Evolutionary conservation across 2,329 filamentous ascomycete species (phyloP).

Genomic region (Passalora sequoiae): DNA sequence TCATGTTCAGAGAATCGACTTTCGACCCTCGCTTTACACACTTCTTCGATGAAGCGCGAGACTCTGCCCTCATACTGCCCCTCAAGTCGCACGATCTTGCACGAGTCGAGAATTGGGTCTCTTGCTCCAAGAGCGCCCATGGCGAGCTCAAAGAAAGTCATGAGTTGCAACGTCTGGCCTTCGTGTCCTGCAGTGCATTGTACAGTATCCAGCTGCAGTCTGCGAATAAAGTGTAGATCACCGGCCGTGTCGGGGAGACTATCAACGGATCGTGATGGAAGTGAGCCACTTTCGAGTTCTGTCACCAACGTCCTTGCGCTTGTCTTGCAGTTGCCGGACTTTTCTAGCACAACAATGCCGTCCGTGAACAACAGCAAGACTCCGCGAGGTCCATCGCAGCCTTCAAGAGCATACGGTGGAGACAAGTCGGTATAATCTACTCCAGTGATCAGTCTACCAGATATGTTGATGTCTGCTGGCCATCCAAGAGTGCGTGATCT

Average conservation of each 20-base stretch:
- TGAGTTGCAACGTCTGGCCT: conserved; percentile 26
- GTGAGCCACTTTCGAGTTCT: conserved; percentile 72
- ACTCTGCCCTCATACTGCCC: conserved; percentile 75
- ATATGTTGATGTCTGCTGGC: conserved; percentile 51
- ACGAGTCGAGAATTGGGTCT: conserved; percentile 24
- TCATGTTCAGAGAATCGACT: conserved; percentile 78
- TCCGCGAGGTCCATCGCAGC: conserved; percentile 40
- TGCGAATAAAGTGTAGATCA: conserved; percentile 62
- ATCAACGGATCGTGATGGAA: conserved; percentile 45
- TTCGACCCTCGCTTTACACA: conserved; percentile 80
- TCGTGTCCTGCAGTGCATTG: conserved; percentile 27
- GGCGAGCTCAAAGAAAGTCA: conserved; percentile 26
- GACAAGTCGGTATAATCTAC: conserved; percentile 73
- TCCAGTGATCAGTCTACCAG: conserved; percentile 71
- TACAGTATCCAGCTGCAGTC: conserved; percentile 25
- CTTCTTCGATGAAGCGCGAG: conserved; percentile 72
- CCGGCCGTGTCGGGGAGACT: conserved; percentile 49
- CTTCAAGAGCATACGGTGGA: conserved; percentile 58
- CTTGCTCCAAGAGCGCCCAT: conserved; percentile 18
- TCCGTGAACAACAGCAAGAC: conserved; percentile 84
- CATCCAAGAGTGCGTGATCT: conserved; percentile 27
- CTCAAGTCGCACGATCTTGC: conserved; percentile 57
- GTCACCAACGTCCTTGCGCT: conserved; percentile 74
- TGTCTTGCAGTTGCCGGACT: conserved; percentile 40
- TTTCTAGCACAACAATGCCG: conserved; percentile 70